These are phyloP conservation scores for Eutrema yunnanense DNA, from an alignment of 345 rosid species.

Conservation along the genomic window DNA sequence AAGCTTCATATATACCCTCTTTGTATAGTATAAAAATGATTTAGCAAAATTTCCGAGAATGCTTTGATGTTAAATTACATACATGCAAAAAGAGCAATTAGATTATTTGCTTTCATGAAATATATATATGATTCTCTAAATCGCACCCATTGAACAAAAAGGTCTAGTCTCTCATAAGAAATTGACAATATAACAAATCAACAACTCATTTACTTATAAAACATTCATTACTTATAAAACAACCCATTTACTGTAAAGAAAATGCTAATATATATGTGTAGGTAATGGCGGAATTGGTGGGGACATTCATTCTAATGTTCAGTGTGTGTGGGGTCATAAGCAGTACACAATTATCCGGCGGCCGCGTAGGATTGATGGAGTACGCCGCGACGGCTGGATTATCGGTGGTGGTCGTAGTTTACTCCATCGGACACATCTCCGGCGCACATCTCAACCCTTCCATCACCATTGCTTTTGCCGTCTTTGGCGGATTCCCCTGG, in stretches of 20 bases:
- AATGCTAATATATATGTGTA: constrained; percentile 17
- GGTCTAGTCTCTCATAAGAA: background rate
- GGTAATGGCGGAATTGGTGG: constrained; percentile 71
- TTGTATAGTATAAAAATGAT: background rate
- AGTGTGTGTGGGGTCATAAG: constrained; percentile 67
- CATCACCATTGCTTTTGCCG: constrained; percentile 68
- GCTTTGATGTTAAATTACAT: background rate
- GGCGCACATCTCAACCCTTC: constrained; percentile 92
- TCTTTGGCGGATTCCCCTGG: constrained; percentile 72
- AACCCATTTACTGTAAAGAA: too few species aligned
- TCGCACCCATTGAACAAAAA: background rate
- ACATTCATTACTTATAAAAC: too few species aligned
- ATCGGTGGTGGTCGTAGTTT: constrained; percentile 57
- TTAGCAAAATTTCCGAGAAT: background rate
- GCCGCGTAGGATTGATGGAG: constrained; percentile 59
- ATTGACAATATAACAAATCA: too few species aligned
- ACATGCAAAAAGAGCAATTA: too few species aligned
- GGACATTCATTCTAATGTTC: constrained; percentile 74
- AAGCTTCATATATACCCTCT: background rate
- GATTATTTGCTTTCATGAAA: too few species aligned
- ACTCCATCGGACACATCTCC: constrained; percentile 66
- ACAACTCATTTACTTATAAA: too few species aligned
- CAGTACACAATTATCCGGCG: constrained; percentile 45
- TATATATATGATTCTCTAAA: too few species aligned
- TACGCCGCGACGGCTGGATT: constrained; percentile 70